Base-by-base conservation (phyloP, 2,329 filamentous ascomycete genomes). In the Fusarium cyanostomum region DNA sequence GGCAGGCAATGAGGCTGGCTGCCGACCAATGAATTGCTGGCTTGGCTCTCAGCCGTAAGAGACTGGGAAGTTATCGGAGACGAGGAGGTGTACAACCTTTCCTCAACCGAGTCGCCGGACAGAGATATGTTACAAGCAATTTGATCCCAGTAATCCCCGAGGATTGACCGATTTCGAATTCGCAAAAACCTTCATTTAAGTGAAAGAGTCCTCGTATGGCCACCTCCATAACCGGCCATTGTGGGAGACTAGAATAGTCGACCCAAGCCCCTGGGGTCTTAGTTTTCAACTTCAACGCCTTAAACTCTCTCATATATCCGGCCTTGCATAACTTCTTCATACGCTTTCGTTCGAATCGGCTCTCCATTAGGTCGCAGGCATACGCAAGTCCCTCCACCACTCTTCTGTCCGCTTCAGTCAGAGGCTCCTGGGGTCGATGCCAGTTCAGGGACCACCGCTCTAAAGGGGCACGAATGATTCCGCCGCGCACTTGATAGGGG, bases 31-130 rank as follows among this genome's bases (percentile, higher is more conserved):
- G n/a, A n/a, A n/a, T n/a, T n/a, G n/a, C n/a, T n/a, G n/a, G n/a
- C n/a, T n/a, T n/a, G 58, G 58, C 35, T 61, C 38, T 3, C 58
- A n/a, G 1, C 58, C 58, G 12, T 61, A 54, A 4, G 54, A 61
- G 18, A 61, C 58, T 38, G 58, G 58, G 15, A 35, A 61, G 34
- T 61, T 61, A 30, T 61, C 58, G 2, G 58, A 38, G 3, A 61
- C 41, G 2, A 61, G 28, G 3, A 61, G 8, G 8, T 61, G n/a
- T n/a, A n/a, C n/a, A n/a, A n/a, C n/a, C n/a, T n/a, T n/a, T n/a
- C n/a, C n/a, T n/a, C n/a, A n/a, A n/a, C n/a, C n/a, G n/a, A n/a
- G n/a, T n/a, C n/a, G n/a, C n/a, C n/a, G n/a, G n/a, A n/a, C n/a
- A n/a, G n/a, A n/a, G n/a, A n/a, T n/a, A n/a, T n/a, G n/a, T n/a